Conservation (phyloP, 2,329 filamentous ascomycete genomes). For the Aspergillus proliferans region DNA sequence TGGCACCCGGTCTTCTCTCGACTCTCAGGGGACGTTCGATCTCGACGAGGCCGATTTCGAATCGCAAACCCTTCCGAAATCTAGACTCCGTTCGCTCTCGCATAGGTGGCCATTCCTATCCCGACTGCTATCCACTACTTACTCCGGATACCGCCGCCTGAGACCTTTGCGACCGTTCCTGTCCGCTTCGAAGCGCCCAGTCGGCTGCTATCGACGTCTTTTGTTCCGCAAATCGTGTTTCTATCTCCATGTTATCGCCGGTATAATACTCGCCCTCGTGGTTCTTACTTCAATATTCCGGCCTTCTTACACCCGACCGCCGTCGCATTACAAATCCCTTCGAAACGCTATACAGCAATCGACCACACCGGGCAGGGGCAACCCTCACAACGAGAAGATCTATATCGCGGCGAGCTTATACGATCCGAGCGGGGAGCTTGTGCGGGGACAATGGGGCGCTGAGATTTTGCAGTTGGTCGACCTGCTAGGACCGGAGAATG, state of each 20-base stretch:
- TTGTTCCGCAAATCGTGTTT: conserved; percentile 26
- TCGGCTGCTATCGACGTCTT: conserved; percentile 22
- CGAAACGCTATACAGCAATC: conserved; percentile 25
- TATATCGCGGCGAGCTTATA: conserved; percentile 69
- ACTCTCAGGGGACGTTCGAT: conserved; percentile 36
- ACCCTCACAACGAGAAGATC: conserved; percentile 57
- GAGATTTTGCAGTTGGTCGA: conserved; percentile 57
- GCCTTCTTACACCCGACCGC: conserved; percentile 52
- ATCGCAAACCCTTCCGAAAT: conserved; percentile 26
- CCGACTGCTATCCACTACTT: conserved; percentile 21
- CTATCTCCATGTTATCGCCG: conserved; percentile 21
- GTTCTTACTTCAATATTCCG: conserved; percentile 44
- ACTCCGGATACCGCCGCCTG: conserved; percentile 26
- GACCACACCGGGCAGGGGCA: conserved; percentile 39
- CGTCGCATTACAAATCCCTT: conserved; percentile 45
- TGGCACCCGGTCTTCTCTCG: conserved; percentile 32
- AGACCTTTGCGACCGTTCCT: conserved; percentile 21
- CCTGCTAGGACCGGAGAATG: conserved; percentile 60
- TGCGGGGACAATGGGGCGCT: conserved; percentile 59
- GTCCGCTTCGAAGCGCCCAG: conserved; percentile 15
- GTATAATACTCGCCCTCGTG: conserved; percentile 27
- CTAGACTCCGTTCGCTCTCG: conserved; percentile 15
- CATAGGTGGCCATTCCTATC: conserved; percentile 20
- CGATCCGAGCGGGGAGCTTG: conserved; percentile 55
- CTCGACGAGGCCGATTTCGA: conserved; percentile 39